Percentiles rank a stretch among this genome's conserved stretches.
These are phyloP conservation scores for Aspergillus candidus DNA, from an alignment of 2,329 filamentous ascomycete genomes.

Conservation along the genomic window DNA sequence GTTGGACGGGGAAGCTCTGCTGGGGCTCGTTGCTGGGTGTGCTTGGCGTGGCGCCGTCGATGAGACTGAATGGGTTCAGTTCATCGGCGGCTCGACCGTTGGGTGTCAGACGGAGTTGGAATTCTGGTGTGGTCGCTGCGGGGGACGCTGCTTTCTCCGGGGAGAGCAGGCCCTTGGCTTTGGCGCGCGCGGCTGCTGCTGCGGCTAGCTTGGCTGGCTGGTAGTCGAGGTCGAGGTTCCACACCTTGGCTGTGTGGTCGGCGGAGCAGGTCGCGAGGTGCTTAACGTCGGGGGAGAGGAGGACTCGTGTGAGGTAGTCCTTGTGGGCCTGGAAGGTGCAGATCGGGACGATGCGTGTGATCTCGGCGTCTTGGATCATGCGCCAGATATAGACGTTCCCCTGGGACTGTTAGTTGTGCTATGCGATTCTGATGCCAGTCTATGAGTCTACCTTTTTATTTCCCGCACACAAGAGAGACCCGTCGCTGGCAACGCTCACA, in stretches of 20 bases:
- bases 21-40: slow-evolving; percentile 21
- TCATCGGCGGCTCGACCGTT: slow-evolving; percentile 19
- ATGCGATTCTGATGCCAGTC: too few relatives aligned
- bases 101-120: slow-evolving; percentile 14
- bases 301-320: slow-evolving; percentile 85
- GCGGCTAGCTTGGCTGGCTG: slow-evolving; percentile 34
- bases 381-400: slow-evolving; percentile 98
- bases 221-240: slow-evolving; percentile 74
- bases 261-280: slow-evolving; percentile 90
- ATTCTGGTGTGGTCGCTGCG: slow-evolving; percentile 15
- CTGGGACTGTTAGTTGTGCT: slow-evolving; percentile 39
- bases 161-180: slow-evolving; percentile 11
- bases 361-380: slow-evolving; percentile 74
- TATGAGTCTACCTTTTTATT: slow-evolving; percentile 66
- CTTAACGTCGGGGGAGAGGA: slow-evolving; percentile 88
- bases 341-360: slow-evolving; percentile 77
- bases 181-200: slow-evolving; percentile 17
- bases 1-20: slow-evolving; percentile 30
- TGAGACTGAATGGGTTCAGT: slow-evolving; percentile 20
- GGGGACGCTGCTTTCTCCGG: slow-evolving; percentile 12
- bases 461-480: slow-evolving; percentile 83
- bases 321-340: slow-evolving; percentile 87
- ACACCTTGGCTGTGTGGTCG: slow-evolving; percentile 93
- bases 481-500: slow-evolving; percentile 92
- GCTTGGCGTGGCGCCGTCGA: slow-evolving; percentile 20